Conservation (phyloP, 805 yeast species). For the Barnettozyma siamensis region DNA sequence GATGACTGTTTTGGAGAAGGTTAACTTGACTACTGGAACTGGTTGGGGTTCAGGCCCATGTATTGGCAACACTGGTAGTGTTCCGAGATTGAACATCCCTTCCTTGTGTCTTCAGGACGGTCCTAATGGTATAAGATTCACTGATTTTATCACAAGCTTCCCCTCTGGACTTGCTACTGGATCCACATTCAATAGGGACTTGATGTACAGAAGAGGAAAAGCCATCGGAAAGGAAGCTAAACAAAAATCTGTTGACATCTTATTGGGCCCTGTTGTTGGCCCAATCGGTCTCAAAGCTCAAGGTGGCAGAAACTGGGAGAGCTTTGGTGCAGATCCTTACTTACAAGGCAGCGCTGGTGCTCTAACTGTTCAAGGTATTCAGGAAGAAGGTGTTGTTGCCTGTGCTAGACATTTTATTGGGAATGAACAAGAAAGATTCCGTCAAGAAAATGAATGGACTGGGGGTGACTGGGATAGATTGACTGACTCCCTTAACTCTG, state of each 20-base stretch:
- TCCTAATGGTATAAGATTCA: conserved; percentile 52
- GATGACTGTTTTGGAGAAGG: conserved; percentile 54
- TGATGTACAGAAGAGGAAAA: conserved; percentile 47
- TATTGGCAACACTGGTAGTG: conserved; percentile 54
- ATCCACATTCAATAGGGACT: conserved; percentile 48
- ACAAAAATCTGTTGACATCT: conserved; percentile 48
- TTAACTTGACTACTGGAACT: conserved; percentile 47
- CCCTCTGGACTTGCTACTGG: conserved; percentile 59
- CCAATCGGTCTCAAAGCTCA: conserved; percentile 58
- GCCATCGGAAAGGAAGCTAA: conserved; percentile 53
- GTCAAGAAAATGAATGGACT: conserved; percentile 48
- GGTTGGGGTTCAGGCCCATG: conserved; percentile 62
- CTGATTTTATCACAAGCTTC: conserved; percentile 50
- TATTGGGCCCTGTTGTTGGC: conserved; percentile 53
- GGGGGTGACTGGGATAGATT: conserved; percentile 40
- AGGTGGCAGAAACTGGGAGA: conserved; percentile 37
- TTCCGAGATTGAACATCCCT: conserved; percentile 49
- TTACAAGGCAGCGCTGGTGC: conserved; percentile 43
- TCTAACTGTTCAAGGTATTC: conserved; percentile 48
- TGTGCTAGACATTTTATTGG: conserved; percentile 53
- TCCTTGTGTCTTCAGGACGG: conserved; percentile 58
- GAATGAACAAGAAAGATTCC: conserved; percentile 57
- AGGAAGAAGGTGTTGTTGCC: conserved; percentile 52
- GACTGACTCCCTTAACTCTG: conserved; percentile 41
- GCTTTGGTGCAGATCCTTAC: conserved; percentile 11